These are phyloP conservation scores for Hypomyces rosellus DNA, from an alignment of 2,329 filamentous ascomycete genomes.

Conservation along the genomic window DNA sequence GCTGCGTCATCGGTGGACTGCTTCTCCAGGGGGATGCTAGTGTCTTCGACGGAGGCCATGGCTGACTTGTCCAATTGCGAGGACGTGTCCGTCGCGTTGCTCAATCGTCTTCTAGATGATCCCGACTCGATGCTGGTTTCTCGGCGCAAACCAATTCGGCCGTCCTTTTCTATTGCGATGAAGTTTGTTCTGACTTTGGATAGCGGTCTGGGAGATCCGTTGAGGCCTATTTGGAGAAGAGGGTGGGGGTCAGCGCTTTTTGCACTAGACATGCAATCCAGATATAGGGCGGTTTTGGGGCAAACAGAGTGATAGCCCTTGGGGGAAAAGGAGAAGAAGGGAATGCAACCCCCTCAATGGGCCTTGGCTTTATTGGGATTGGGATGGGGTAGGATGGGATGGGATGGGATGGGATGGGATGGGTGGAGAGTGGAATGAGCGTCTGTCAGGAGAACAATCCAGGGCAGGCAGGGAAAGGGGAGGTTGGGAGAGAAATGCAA, in stretches of 20 bases:
- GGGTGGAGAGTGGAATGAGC: background rate
- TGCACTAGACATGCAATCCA: background rate
- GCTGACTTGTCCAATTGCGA: constrained; percentile 32
- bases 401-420: background rate
- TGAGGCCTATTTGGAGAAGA: constrained; percentile 21
- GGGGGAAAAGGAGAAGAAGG: constrained; percentile 1
- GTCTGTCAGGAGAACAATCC: background rate
- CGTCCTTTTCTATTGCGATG: constrained; percentile 63
- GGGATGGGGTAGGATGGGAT: background rate
- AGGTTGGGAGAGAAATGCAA: constrained; percentile 53
- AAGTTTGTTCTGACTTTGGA: constrained; percentile 73
- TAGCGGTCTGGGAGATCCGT: constrained; percentile 53
- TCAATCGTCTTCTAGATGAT: constrained; percentile 29
- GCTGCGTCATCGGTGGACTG: constrained; percentile 26
- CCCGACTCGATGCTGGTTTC: constrained; percentile 32
- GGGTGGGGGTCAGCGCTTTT: constrained; percentile 15
- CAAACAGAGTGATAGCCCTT: constrained; percentile 11
- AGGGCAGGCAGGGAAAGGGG: constrained; percentile 14
- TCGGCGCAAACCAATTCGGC: constrained; percentile 46
- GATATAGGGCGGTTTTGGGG: background rate
- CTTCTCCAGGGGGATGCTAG: constrained; percentile 7
- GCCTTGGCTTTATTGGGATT: background rate
- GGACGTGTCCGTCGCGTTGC: constrained; percentile 28
- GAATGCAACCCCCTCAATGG: background rate
- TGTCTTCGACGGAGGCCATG: constrained; percentile 21